Evolutionary conservation across 83 land plant species (phyloP).

Genomic region (Diphasiastrum complanatum): DNA sequence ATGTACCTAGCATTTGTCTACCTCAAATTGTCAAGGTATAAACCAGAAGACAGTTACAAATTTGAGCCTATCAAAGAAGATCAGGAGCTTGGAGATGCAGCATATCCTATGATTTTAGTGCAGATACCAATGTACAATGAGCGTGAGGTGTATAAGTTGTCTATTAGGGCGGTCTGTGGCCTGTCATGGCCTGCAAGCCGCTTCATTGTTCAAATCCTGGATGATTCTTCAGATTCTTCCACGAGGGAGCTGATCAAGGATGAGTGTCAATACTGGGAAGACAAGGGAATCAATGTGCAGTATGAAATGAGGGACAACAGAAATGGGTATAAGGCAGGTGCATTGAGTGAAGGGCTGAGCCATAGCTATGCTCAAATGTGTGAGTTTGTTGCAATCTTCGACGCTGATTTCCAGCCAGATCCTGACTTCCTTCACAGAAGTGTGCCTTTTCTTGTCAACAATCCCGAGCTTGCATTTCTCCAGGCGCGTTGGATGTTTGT

Average conservation of each 20-base stretch:
- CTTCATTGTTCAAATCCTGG: constrained; percentile 10
- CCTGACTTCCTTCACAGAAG: constrained; percentile 4
- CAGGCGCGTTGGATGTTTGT: constrained; percentile 11
- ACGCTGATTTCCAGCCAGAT: constrained; percentile 14
- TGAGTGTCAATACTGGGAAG: constrained; percentile 11
- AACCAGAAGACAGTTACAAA: constrained; percentile 6
- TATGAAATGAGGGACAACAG: constrained; percentile 9
- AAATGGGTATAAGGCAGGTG: constrained; percentile 16
- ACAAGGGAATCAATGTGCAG: constrained; percentile 5
- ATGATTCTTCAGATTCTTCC: constrained; percentile 3
- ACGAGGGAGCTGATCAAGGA: constrained; percentile 1
- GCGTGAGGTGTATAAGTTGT: constrained; percentile 13
- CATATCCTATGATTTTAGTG: constrained; percentile 12
- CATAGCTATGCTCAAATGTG: constrained; percentile 7
- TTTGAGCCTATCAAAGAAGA: constrained; percentile 5
- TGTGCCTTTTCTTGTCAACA: constrained; percentile 10
- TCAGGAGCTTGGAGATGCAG: constrained; percentile 3
- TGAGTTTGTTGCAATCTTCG: constrained; percentile 12
- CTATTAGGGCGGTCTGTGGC: constrained; percentile 11
- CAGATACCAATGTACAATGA: constrained; percentile 18
- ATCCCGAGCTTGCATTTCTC: constrained; percentile 7
- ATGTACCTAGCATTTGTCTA: too few species aligned
- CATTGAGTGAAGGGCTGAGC: constrained; percentile 7
- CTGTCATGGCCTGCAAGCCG: constrained; percentile 13
- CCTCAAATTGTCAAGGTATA: too few species aligned